A percentile compares a stretch with the other conserved stretches of the same genome.
Conservation (phyloP, 768 basidiomycete genomes). For the Porpolomopsis calyptriformis region DNA sequence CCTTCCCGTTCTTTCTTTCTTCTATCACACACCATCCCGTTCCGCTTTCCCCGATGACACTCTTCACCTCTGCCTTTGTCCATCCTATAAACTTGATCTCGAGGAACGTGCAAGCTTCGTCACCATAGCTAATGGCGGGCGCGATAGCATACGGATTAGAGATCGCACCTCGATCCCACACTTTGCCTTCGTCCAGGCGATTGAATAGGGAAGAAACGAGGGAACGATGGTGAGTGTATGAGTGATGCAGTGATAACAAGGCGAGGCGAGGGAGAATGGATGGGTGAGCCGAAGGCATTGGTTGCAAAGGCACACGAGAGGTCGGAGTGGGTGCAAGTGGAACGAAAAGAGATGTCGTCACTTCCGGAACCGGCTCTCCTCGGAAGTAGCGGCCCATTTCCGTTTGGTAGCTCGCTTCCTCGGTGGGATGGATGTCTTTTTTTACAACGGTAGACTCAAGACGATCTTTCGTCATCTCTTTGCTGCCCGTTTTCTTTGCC, state of each 20-base stretch:
- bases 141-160: conserved; percentile 52
- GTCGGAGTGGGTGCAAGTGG: conserved; percentile 72
- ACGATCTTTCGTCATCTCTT: conserved; percentile 27
- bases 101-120: conserved; percentile 54
- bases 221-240: conserved; percentile 45
- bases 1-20: conserved; percentile 29
- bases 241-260: conserved; percentile 40
- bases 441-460: conserved; percentile 11
- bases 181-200: conserved; percentile 55
- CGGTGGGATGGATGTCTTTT: conserved; percentile 8
- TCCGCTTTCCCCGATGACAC: conserved; percentile 60
- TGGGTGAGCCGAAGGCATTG: conserved; percentile 17
- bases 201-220: conserved; percentile 61
- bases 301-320: conserved; percentile 47
- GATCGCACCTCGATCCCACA: conserved; percentile 53
- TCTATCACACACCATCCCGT: conserved; percentile 69
- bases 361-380: conserved; percentile 21
- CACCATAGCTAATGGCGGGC: conserved; percentile 14
- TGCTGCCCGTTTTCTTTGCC: conserved; percentile 17
- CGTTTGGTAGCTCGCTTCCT: conserved; percentile 10
- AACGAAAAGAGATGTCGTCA: conserved; percentile 60
- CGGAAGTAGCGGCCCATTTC: conserved; percentile 58
- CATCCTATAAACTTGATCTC: conserved; percentile 68
- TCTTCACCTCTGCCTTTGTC: conserved; percentile 52
- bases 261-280: conserved; percentile 45